Evolutionary conservation across 2,329 filamentous ascomycete genomes (phyloP).

Genomic region (Basipetospora chlamydospora): DNA sequence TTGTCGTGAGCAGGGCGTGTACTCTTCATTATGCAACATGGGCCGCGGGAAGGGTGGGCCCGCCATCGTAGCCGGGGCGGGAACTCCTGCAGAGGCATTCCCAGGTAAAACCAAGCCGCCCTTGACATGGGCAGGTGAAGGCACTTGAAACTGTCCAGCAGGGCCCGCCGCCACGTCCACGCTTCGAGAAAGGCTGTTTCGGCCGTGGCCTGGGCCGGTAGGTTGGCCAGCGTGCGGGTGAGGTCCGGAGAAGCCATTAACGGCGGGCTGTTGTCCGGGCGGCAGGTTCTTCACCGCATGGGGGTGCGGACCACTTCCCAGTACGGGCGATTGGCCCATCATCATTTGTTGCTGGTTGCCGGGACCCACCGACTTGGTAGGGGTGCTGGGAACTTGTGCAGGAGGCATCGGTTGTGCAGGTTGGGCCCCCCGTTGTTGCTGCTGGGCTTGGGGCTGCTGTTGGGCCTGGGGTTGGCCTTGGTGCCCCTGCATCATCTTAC

Average conservation of each 20-base stretch:
- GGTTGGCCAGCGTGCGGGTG: conserved; percentile 12
- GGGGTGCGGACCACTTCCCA: background rate
- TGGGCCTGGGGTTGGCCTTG: conserved; percentile 25
- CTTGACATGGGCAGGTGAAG: conserved; percentile 15
- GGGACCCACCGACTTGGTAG: conserved; percentile 10
- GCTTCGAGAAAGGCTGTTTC: conserved; percentile 36
- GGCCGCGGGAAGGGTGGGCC: conserved; percentile 1
- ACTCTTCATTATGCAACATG: conserved; percentile 22
- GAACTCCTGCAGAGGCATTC: background rate
- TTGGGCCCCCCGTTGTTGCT: conserved; percentile 19
- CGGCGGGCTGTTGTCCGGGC: conserved; percentile 18
- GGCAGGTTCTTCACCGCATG: conserved; percentile 19
- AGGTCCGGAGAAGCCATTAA: conserved; percentile 23
- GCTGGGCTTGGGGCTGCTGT: conserved; percentile 19
- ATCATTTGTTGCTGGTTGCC: conserved; percentile 8
- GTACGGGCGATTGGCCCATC: conserved; percentile 14
- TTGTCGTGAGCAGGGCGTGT: conserved; percentile 39
- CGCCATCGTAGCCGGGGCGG: background rate
- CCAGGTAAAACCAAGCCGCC: background rate
- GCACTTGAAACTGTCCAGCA: conserved; percentile 22
- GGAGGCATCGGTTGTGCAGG: conserved; percentile 14
- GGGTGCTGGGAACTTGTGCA: conserved; percentile 15
- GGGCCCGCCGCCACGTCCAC: conserved; percentile 24
- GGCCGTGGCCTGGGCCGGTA: conserved; percentile 20
- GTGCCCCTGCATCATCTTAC: conserved; percentile 36